phyloP scores from a whole-genome alignment of 768 basidiomycete species.

The Trametes maxima region DNA sequence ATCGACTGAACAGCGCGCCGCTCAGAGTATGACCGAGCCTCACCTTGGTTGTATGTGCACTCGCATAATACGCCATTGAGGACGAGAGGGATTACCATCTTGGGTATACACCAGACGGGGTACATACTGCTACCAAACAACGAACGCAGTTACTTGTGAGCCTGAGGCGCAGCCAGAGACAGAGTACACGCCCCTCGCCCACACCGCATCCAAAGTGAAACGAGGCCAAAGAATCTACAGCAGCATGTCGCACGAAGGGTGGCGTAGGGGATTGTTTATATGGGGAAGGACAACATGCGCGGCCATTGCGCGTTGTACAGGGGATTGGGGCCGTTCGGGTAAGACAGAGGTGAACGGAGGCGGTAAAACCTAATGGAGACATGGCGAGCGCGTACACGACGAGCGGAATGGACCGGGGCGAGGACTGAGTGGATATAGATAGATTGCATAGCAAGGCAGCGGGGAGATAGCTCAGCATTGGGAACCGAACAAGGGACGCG shows the following conservation, averaged over 20 bases:
- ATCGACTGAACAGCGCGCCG: too few species aligned
- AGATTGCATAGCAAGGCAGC: conserved; percentile 25
- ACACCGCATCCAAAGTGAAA: neutral
- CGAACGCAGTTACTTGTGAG: neutral
- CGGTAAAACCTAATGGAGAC: conserved; percentile 2
- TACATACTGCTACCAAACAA: conserved; percentile 15
- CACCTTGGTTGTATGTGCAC: too few species aligned
- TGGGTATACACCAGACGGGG: conserved; percentile 24
- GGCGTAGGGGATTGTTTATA: conserved; percentile 14
- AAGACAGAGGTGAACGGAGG: neutral
- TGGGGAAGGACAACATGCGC: conserved; percentile 12
- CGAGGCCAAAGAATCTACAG: conserved; percentile 5
- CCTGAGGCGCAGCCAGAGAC: conserved; percentile 11
- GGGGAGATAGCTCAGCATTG: neutral
- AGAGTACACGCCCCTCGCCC: neutral
- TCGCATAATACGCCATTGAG: neutral
- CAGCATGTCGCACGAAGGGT: neutral
- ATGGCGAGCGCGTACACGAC: conserved; percentile 10
- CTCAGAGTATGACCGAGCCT: too few species aligned
- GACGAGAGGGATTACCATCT: conserved; percentile 19
- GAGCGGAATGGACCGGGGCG: neutral
- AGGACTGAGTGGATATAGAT: conserved; percentile 24
- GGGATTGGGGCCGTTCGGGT: neutral
- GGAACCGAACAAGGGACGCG: neutral
- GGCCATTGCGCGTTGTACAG: neutral